A percentile compares a stretch with the other conserved stretches of the same genome.
phyloP scores from a whole-genome alignment of 768 basidiomycete species.

The Pseudohyphozyma bogoriensis region DNA sequence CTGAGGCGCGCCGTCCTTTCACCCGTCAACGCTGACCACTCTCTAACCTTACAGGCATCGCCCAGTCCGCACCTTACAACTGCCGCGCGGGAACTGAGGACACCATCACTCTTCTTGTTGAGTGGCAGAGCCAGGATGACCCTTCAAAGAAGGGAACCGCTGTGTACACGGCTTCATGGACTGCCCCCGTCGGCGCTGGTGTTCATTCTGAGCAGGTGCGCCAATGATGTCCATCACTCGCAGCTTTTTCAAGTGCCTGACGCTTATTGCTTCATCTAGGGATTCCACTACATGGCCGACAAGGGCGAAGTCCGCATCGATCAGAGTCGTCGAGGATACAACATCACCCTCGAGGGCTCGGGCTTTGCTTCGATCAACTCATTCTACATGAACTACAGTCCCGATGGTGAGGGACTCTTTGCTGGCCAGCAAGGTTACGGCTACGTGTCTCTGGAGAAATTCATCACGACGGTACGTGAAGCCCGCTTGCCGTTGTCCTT shows the following conservation, averaged over 20 bases:
- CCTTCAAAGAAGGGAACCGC: conserved; percentile 67
- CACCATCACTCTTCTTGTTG: conserved; percentile 86
- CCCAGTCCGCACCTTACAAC: conserved; percentile 62
- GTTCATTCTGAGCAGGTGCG: conserved; percentile 32
- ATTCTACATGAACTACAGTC: conserved; percentile 88
- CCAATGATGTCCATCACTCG: conserved; percentile 73
- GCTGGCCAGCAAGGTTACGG: conserved; percentile 88
- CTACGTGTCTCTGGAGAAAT: conserved; percentile 32
- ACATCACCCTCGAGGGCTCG: conserved; percentile 73
- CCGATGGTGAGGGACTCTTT: conserved; percentile 81
- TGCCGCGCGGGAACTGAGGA: conserved; percentile 81
- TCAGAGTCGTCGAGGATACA: conserved; percentile 89
- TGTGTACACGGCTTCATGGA: conserved; percentile 91
- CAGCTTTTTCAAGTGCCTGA: too few relatives aligned
- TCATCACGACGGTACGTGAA: neutral
- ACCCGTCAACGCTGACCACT: neutral
- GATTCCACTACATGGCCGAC: conserved; percentile 91
- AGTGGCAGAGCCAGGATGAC: conserved; percentile 77
- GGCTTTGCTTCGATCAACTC: too few relatives aligned
- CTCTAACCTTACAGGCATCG: too few relatives aligned
- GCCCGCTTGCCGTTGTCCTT: neutral
- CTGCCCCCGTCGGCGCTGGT: conserved; percentile 58
- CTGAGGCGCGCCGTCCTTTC: too few relatives aligned
- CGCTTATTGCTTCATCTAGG: too few relatives aligned
- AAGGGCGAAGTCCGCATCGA: conserved; percentile 91